Evolutionary conservation across 345 rosid genomes (phyloP).

Genomic region (Aurinia saxatilis): DNA sequence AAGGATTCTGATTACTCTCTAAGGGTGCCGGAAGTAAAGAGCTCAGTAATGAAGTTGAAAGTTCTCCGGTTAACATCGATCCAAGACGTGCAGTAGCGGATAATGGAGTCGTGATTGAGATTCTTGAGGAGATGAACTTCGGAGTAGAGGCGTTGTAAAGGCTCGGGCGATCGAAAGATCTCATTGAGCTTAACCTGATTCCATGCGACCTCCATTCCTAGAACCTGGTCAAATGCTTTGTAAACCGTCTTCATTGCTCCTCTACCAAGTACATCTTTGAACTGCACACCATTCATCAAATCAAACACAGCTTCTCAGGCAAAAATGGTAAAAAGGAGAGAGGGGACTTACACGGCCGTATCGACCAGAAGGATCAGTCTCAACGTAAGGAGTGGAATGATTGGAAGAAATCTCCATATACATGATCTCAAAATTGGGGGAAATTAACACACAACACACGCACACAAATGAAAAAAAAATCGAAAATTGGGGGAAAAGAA

Average conservation of each 20-base stretch:
- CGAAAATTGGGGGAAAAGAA: not conserved
- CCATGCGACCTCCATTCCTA: constrained; percentile 98
- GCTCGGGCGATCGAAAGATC: constrained; percentile 67
- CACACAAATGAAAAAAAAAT: not conserved
- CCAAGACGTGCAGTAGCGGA: constrained; percentile 69
- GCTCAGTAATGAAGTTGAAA: constrained; percentile 91
- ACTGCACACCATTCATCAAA: too few relatives aligned
- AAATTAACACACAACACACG: not conserved
- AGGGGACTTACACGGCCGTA: constrained; percentile 74
- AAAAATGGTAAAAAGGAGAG: not conserved
- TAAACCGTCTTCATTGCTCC: constrained; percentile 98
- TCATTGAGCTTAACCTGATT: constrained; percentile 77
- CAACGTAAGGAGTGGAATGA: constrained; percentile 40
- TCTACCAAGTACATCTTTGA: constrained; percentile 71
- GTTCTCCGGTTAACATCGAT: constrained; percentile 62
- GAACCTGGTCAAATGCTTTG: constrained; percentile 73
- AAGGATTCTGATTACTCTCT: constrained; percentile 46
- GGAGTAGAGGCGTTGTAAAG: constrained; percentile 75
- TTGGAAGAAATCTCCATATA: constrained; percentile 24
- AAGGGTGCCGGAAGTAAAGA: constrained; percentile 91
- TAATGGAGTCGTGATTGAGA: constrained; percentile 69
- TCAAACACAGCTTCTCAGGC: too few relatives aligned
- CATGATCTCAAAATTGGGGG: constrained; percentile 33
- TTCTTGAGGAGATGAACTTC: constrained; percentile 89
- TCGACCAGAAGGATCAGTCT: constrained; percentile 83